A percentile compares a stretch with the other conserved stretches of the same genome.
phyloP scores from a whole-genome alignment of 2,329 filamentous ascomycete species.

The Myriangium duriaei region DNA sequence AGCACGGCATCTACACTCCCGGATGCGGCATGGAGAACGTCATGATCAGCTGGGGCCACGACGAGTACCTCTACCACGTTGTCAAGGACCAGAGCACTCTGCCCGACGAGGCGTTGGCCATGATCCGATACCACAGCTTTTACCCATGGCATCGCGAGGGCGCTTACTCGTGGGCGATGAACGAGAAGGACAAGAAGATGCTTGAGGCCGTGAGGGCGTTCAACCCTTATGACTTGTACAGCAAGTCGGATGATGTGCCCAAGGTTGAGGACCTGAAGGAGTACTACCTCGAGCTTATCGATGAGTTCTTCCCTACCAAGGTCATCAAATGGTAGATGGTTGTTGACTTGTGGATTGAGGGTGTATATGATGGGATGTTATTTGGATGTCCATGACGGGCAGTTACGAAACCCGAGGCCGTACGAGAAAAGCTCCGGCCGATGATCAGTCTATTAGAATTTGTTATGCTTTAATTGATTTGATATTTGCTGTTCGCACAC shows the following conservation, averaged over 20 bases:
- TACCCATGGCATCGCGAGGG: constrained; percentile 82
- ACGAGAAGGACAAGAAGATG: constrained; percentile 67
- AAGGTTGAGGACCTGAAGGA: constrained; percentile 65
- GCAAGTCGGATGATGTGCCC: constrained; percentile 75
- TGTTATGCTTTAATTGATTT: too few species aligned
- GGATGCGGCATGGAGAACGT: constrained; percentile 76
- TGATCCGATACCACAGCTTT: constrained; percentile 89
- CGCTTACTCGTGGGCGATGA: constrained; percentile 73
- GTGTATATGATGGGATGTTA: too few species aligned
- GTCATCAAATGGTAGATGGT: constrained; percentile 53
- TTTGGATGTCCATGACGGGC: too few species aligned
- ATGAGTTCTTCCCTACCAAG: constrained; percentile 54
- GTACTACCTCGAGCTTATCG: constrained; percentile 62
- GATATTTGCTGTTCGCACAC: too few species aligned
- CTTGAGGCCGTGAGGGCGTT: constrained; percentile 71
- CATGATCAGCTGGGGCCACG: constrained; percentile 84
- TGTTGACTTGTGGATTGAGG: too few species aligned
- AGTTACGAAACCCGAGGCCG: too few species aligned
- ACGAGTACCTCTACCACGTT: constrained; percentile 79
- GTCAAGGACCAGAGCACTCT: constrained; percentile 70
- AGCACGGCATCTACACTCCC: constrained; percentile 66
- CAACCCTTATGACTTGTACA: constrained; percentile 86
- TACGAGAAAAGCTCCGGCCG: too few species aligned
- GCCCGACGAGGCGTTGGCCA: constrained; percentile 71
- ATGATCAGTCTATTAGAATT: too few species aligned